Conservation (phyloP, 2,329 filamentous ascomycete genomes). For the Bertia moriformis region DNA sequence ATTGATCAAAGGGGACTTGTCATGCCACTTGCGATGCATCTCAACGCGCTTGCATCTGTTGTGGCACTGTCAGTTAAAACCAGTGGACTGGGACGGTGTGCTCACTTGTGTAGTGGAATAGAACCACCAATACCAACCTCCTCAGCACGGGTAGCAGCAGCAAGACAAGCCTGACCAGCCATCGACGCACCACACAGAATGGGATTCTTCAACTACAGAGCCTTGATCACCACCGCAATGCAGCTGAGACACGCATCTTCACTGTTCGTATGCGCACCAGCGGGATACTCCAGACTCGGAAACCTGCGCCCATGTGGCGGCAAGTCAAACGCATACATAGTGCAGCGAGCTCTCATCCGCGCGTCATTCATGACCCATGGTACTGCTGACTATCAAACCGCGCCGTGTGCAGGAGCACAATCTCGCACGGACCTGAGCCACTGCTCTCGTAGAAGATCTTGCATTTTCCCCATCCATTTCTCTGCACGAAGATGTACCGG, state of each 20-base stretch:
- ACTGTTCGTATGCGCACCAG: slow-evolving; percentile 29
- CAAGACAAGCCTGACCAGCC: slow-evolving; percentile 30
- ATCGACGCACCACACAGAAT: slow-evolving; percentile 33
- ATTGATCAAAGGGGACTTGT: slow-evolving; percentile 28
- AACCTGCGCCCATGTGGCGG: slow-evolving; percentile 32
- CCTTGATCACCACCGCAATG: slow-evolving; percentile 26
- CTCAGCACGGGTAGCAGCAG: slow-evolving; percentile 26
- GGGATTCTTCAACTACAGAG: slow-evolving; percentile 23
- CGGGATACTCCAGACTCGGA: slow-evolving; percentile 21
- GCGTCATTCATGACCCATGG: slow-evolving; percentile 34
- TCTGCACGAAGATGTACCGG: slow-evolving; percentile 26
- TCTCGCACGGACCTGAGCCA: slow-evolving; percentile 27
- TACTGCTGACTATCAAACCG: slow-evolving; percentile 31
- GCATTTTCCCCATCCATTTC: slow-evolving; percentile 28
- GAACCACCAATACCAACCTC: slow-evolving; percentile 28
- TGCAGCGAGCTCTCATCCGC: slow-evolving; percentile 27
- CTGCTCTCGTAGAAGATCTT: slow-evolving; percentile 33
- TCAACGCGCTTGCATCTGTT: slow-evolving; percentile 12
- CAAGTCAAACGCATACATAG: slow-evolving; percentile 32
- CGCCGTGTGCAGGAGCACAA: slow-evolving; percentile 27
- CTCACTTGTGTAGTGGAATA: slow-evolving; percentile 27
- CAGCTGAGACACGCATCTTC: slow-evolving; percentile 28
- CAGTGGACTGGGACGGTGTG: too few species aligned
- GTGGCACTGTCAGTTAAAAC: too few species aligned
- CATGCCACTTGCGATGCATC: slow-evolving; percentile 22